Evolutionary conservation across 176 grass and related monocot species (phyloP), one percentile per base, ranked within the genome.

Genomic region (Leersia perrieri): DNA sequence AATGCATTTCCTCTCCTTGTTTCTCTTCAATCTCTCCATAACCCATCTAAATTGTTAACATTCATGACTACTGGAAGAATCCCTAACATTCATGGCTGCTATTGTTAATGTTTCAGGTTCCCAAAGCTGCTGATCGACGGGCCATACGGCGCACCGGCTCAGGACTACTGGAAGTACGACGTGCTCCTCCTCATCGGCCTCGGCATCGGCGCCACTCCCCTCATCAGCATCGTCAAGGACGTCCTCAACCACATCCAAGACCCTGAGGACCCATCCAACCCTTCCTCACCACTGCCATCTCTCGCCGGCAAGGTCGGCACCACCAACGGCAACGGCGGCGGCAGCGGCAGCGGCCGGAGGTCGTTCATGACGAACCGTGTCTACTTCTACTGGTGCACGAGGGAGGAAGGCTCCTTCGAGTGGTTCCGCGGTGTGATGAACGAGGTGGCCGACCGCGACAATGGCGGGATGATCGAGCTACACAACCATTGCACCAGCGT

Each of bases 401-500:
- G 93, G 11, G 96, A 99, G 87, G 92, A 99, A 1, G 90, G 93
- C 0, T 95, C 93, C 0, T 99, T 95, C 66, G 96, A 99, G 84
- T 99, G 96, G 96, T 99, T 99, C 87, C 90, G 93, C 14, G 93
- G 91, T 23, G 87, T 95, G 78, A 95, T 99, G 96, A 86, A 95
- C 67, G 96, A 95, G 79, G 96, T 99, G 28, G 96, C 87, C 44
- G 90, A 93, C 87, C 90, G 88, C 20, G 96, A 99, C 78, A 45
- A 53, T 33, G 49, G 77, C 1, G 84, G 85, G 3, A 75, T 85
- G 35, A 92, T 99, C 39, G 96, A 99, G 90, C 89, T 99, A 12
- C 96, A 99, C 87, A 99, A 99, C 84, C 90, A 99, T 85, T 99
- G 96, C 90, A 99, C 96, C 0, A 91, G 90, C 67, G 90, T 99